These are phyloP conservation scores for Schizophyllum amplum DNA, from an alignment of 1,284 basidiomycete species.

Conservation along the genomic window DNA sequence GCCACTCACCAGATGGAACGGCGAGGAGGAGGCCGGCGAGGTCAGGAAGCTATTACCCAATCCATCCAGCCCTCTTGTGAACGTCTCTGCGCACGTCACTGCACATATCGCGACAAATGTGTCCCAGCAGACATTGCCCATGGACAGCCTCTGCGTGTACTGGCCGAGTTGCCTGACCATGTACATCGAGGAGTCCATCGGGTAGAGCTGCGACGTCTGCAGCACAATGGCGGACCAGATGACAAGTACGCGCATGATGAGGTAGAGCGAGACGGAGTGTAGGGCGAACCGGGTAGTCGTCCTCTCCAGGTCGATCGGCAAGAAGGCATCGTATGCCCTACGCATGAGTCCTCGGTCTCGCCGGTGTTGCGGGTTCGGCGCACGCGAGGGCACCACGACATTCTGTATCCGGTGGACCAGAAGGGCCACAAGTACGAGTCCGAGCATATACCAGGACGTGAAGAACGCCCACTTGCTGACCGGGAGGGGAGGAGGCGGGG, in stretches of 20 bases:
- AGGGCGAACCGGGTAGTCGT: slow-evolving; percentile 48
- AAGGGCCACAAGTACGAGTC: slow-evolving; percentile 55
- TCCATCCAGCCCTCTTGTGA: slow-evolving; percentile 61
- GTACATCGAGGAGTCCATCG: slow-evolving; percentile 20
- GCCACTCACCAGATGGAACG: slow-evolving; percentile 55
- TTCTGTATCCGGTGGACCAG: slow-evolving; percentile 68
- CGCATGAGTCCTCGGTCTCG: slow-evolving; percentile 19
- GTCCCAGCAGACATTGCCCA: slow-evolving; percentile 60
- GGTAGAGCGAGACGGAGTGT: slow-evolving; percentile 56
- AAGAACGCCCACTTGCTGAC: slow-evolving; percentile 63
- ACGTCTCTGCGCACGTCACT: slow-evolving; percentile 53
- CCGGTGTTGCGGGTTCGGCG: slow-evolving; percentile 21
- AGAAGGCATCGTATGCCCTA: slow-evolving; percentile 29
- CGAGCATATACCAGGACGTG: slow-evolving; percentile 61
- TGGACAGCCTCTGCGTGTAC: slow-evolving; percentile 43
- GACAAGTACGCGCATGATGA: slow-evolving; percentile 43
- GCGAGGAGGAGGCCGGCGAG: slow-evolving; percentile 35
- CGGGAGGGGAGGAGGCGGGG: too few relatives aligned
- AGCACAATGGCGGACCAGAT: slow-evolving; percentile 51
- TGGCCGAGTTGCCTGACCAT: slow-evolving; percentile 29
- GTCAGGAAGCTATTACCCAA: slow-evolving; percentile 29
- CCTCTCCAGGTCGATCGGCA: slow-evolving; percentile 57
- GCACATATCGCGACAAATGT: slow-evolving; percentile 61
- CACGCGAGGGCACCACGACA: slow-evolving; percentile 58
- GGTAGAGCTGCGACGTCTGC: slow-evolving; percentile 40